These are phyloP conservation scores for Gaeumannomyces tritici DNA, from an alignment of 2,329 filamentous ascomycete species.

Conservation along the genomic window DNA sequence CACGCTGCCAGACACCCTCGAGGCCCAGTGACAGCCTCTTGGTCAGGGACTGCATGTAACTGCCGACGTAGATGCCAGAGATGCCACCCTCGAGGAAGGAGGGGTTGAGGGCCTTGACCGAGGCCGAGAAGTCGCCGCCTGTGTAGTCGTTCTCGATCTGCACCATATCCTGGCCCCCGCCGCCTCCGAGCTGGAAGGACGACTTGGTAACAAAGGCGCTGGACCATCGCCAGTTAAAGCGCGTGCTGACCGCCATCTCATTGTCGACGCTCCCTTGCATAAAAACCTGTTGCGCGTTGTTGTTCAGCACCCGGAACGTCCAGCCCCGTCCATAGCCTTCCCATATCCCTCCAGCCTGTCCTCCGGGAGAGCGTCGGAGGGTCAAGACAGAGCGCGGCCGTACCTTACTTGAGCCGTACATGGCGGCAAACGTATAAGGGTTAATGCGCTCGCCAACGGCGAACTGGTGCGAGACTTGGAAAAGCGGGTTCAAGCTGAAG, in stretches of 20 bases:
- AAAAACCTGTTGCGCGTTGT: slow-evolving; percentile 56
- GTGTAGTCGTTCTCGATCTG: slow-evolving; percentile 95
- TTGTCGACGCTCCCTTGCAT: slow-evolving; percentile 94
- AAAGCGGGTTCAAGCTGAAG: slow-evolving; percentile 86
- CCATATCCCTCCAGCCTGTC: background rate
- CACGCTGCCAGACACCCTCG: slow-evolving; percentile 89
- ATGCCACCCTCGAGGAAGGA: slow-evolving; percentile 83
- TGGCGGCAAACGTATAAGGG: slow-evolving; percentile 88
- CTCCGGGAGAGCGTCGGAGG: background rate
- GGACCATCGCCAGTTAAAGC: slow-evolving; percentile 87
- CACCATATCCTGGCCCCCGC: slow-evolving; percentile 68
- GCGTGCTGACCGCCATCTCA: slow-evolving; percentile 74
- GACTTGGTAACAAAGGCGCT: slow-evolving; percentile 73
- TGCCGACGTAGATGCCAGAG: slow-evolving; percentile 91
- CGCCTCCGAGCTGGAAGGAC: slow-evolving; percentile 74
- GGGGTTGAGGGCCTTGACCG: slow-evolving; percentile 92
- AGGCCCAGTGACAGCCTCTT: slow-evolving; percentile 78
- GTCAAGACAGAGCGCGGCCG: slow-evolving; percentile 19
- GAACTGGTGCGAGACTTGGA: slow-evolving; percentile 96
- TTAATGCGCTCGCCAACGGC: slow-evolving; percentile 88
- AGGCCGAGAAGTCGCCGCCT: slow-evolving; percentile 86
- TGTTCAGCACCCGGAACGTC: background rate
- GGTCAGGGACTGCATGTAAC: slow-evolving; percentile 90
- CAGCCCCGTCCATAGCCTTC: background rate
- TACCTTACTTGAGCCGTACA: slow-evolving; percentile 91